phyloP scores from a whole-genome alignment of 2,329 filamentous ascomycete species.

The Pseudopyricularia cyperi region DNA sequence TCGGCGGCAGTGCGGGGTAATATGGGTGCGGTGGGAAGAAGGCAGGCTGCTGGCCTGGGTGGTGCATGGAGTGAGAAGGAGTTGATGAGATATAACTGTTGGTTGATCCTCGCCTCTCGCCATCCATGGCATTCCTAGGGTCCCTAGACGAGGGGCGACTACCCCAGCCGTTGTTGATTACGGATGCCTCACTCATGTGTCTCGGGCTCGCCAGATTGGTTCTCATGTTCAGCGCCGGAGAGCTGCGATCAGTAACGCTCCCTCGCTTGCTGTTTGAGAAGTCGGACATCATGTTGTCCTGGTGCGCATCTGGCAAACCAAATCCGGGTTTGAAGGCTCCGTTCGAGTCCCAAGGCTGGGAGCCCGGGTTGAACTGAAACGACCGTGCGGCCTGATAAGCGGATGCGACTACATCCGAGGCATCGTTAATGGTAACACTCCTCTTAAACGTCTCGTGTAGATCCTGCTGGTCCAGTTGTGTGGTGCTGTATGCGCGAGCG shows the following conservation, averaged over 20 bases:
- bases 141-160: conserved; percentile 20
- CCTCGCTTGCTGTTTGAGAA: conserved; percentile 13
- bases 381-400: conserved; percentile 15
- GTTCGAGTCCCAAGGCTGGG: conserved; percentile 29
- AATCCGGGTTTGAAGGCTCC: neutral
- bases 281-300: neutral
- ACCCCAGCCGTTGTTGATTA: conserved; percentile 22
- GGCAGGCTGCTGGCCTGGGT: neutral
- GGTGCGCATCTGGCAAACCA: neutral
- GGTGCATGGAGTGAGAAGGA: neutral
- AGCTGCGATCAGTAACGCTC: conserved; percentile 23
- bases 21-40: neutral
- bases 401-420: conserved; percentile 9
- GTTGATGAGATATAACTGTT: neutral
- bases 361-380: conserved; percentile 34
- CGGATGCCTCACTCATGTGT: conserved; percentile 15
- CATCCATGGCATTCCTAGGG: conserved; percentile 9
- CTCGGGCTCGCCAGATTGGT: conserved; percentile 6
- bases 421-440: conserved; percentile 20
- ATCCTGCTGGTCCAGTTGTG: conserved; percentile 23
- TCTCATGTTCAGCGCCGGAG: conserved; percentile 9
- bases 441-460: conserved; percentile 20
- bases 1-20: neutral
- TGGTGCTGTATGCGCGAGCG: conserved; percentile 3
- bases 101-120: neutral